Conservation (phyloP, 2,329 filamentous ascomycete species). For the Stemphylium vesicarium region DNA sequence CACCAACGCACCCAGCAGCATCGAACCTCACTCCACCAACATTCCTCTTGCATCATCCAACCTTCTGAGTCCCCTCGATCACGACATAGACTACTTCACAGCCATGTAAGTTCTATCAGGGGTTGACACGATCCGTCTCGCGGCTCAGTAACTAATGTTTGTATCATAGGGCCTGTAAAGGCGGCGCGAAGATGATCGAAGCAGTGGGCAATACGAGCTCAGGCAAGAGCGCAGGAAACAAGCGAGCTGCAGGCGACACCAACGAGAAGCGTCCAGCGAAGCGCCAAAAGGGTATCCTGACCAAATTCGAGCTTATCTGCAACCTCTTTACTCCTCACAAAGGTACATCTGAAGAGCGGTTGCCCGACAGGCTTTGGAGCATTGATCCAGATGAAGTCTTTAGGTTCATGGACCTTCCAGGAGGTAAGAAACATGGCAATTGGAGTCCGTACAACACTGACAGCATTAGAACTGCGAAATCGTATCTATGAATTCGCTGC, state of each 20-base stretch:
- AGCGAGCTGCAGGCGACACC: conserved; percentile 1
- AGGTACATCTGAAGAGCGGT: background rate
- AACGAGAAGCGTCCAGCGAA: conserved; percentile 8
- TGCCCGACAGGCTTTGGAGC: background rate
- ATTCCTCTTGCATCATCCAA: conserved; percentile 10
- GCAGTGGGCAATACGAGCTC: conserved; percentile 2
- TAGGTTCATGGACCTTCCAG: conserved; percentile 32
- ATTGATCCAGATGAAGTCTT: conserved; percentile 8
- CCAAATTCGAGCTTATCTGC: too few species aligned
- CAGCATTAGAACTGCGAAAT: conserved; percentile 31
- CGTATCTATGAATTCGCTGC: conserved; percentile 29
- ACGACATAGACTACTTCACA: background rate
- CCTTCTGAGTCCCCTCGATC: background rate
- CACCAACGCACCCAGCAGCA: conserved; percentile 5
- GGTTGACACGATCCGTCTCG: background rate
- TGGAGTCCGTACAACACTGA: background rate
- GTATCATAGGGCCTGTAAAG: conserved; percentile 8
- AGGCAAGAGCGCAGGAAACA: conserved; percentile 7
- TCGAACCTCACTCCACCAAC: conserved; percentile 10
- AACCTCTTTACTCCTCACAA: too few species aligned
- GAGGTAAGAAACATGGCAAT: conserved; percentile 15
- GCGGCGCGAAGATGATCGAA: background rate
- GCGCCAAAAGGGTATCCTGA: too few species aligned
- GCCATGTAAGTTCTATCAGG: conserved; percentile 8
- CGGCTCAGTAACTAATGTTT: background rate